phyloP scores from a whole-genome alignment of 2,329 filamentous ascomycete genomes.

The Fusarium acutatum region DNA sequence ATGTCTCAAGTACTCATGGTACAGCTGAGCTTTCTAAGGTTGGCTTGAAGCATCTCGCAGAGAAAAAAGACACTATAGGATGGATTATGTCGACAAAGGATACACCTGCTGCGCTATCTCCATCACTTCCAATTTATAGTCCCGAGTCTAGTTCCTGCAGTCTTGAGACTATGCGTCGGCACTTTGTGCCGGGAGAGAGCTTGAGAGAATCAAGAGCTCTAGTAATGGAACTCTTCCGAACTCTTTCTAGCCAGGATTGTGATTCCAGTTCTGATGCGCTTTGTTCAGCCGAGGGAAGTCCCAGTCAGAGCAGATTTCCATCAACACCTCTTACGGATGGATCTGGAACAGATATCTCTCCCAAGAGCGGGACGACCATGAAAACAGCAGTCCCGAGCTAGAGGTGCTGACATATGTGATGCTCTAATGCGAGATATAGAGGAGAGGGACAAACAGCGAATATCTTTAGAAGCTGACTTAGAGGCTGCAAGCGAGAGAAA shows the following conservation, averaged over 20 bases:
- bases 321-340: neutral
- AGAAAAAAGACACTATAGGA: neutral
- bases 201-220: neutral
- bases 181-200: neutral
- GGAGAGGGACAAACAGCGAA: neutral
- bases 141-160: neutral
- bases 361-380: neutral
- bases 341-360: neutral
- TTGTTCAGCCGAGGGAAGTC: neutral
- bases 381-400: neutral
- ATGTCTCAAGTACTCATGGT: neutral
- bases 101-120: neutral
- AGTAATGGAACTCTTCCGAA: neutral
- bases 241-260: neutral
- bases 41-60: neutral
- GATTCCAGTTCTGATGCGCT: neutral
- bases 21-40: neutral
- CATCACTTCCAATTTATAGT: neutral
- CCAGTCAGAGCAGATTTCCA: neutral
- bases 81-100: neutral
- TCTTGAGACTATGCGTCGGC: neutral
- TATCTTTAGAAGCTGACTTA: neutral
- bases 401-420: neutral
- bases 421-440: neutral
- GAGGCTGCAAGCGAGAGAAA: neutral